Evolutionary conservation across 2,329 filamentous ascomycete genomes (phyloP), one percentile per base, ranked within the genome.

Genomic region (Claviceps spartinae): DNA sequence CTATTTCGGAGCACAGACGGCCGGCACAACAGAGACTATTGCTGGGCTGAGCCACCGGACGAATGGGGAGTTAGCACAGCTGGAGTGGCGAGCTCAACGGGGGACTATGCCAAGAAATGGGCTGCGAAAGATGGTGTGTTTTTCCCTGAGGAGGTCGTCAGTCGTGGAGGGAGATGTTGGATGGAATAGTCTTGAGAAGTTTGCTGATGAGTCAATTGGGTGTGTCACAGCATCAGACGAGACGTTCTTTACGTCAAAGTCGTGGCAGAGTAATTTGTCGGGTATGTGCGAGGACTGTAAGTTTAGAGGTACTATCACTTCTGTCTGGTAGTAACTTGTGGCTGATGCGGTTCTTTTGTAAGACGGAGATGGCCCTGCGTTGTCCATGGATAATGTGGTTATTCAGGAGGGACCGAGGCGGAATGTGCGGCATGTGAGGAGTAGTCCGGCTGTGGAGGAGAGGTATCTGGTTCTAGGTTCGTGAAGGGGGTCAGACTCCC

Each of bases 381-480:
- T 34, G 5, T 18, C 38, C 4, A 24, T 1, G 6, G 45, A 51
- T 22, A 36, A 45, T 20, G 45, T 46, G 20, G 24, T 51, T 8
- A 48, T 54, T 30, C 48, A 44, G 41, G 40, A 51, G 4, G 52
- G 52, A 7, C 52, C 52, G n/a, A 44, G 37, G 24, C 36, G 52
- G 18, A 24, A 40, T 9, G 52, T 51, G 9, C 37, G 24, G 13
- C 20, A 44, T 7, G 20, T 41, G n/a, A 18, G 38, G 9, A 45
- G 46, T 8, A 48, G 26, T 13, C 47, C 48, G 14, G 20, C 18
- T 1, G 48, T 45, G 14, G 20, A 36, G 34, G 52, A 44, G 18
- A 49, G 26, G 1, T 47, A 49, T 48, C 1, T 36, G 48, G 16
- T 44, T 48, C 16, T 51, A 14, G 52, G 48, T 48, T 40, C 46